Evolutionary conservation across 352 stramenopile genomes (phyloP), one percentile per base, ranked within the genome.

Genomic region (Pythium aphanidermatum): DNA sequence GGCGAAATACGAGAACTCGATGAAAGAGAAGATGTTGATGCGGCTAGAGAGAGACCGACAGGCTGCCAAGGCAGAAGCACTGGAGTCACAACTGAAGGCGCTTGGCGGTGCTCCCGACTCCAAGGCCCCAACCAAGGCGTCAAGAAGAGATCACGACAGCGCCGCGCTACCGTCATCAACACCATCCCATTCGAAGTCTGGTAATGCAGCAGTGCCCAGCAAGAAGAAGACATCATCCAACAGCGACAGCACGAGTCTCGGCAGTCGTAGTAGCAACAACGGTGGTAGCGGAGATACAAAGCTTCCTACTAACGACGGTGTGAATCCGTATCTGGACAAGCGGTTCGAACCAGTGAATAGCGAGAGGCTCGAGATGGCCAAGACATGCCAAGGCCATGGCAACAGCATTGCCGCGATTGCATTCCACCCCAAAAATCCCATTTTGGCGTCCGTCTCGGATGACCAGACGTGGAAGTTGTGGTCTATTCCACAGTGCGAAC

Each of bases 1-100:
- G 51, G 57, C 68, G 43, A 97, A 97, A 63, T 97, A 98, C 58
- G 86, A 96, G 56, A 86, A 86, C 36, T 89, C 86, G 6, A 97
- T 98, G 83, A 98, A 98, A 60, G 93, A 98, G 60, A 98, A 98
- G 58, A 98, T 98, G 92, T 83, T 98, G 24, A 96, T 97, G 79
- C 82, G 87, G 6, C 82, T 98, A 31, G 91, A 98, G 59, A 66
- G 92, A 16, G 93, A 98, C 49, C 84, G 90, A 1, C 82, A 95
- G 45, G 85, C 79, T 24, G 87, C 91, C 14, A 86, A 77, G 43
- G 80, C 85, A 6, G 83, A 97, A 39, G 83, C 83, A n/a, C 68
- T 98, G 1, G 87, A 97, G 50, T 51, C 62, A 11, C 86, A 97
- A 46, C 60, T 97, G 11, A 86, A 85, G 51, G 53, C 67, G 4